Evolutionary conservation across 306 rosid species (phyloP), one percentile per base, ranked within the genome.

Genomic region (Pyrus pyrifolia): DNA sequence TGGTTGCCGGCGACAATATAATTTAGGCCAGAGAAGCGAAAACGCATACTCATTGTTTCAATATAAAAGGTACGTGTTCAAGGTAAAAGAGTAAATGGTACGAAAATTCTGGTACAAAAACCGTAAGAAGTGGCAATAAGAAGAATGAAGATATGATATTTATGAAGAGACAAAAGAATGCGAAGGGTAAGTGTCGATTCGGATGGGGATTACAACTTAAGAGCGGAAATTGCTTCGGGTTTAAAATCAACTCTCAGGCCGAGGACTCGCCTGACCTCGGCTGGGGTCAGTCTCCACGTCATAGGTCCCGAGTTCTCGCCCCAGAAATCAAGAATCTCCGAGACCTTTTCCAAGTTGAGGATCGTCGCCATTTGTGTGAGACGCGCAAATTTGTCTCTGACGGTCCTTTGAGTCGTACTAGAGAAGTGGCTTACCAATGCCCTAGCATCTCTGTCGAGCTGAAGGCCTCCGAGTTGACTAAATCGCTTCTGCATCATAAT

Each of bases 281-380:
- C 97, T 18, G 98, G 96, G 40, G 98, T 95, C 64, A 95, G 85
- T 75, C 98, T 92, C 97, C 98, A 95, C 21, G 98, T 92, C 97
- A 92, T 92, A 29, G 98, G 98, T 40, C 98, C 97, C 8, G 98
- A 95, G 83, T 90, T 95, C 88, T 95, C 97, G 40, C 98, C 98
- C 98, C 97, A 95, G 89, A 92, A 92, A 88, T 95, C 98, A 21
- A 92, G 87, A 85, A 95, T 95, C 87, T 92, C 97, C 27, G 97
- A 95, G 12, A 89, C 98, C 89, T 95, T 95, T 81, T 90, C 98
- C 76, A 95, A 89, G 84, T 95, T 95, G 42, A 95, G 89, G 77
- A 95, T 89, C 5, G 97, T 95, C 21, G 97, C 97, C 98, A 89
- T 92, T 81, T 95, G 98, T 13, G 96, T 95, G 67, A 95, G 93